Base-by-base conservation (phyloP, 2,329 filamentous ascomycete species). In the Fusarium armeniacum region DNA sequence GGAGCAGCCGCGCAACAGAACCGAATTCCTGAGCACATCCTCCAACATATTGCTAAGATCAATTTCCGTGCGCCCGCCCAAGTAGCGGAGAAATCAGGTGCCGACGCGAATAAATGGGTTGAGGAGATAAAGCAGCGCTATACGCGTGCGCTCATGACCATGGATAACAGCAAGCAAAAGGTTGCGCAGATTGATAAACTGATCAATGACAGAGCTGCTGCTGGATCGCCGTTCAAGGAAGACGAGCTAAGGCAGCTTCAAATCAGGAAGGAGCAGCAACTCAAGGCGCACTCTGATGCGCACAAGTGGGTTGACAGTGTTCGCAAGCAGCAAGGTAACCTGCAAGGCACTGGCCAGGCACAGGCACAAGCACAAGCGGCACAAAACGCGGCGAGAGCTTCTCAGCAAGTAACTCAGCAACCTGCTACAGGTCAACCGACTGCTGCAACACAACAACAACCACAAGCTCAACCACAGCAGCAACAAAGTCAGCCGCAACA, bases 81-180 rank as follows among this genome's bases (percentile, higher is more conserved):
- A n/a, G 55, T 86, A 0, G 73, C 77, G 0, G 81, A 83, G 18
- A 84, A 83, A 62, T 73, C 77, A 18, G 78, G 80, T 5, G 78
- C 80, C 0, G 81, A 84, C n/a, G 78, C 81, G 6, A 79, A 80
- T 3, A 85, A 85, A 65, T 87, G 84, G 84, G 73, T 83, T 3
- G 78, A 82, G 10, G 83, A 86, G 2, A 78, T 82, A 33, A 86
- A 83, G 70, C 76, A 80, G 0, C 81, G 80, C 56, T 87, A 88
- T 61, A 78, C 79, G 0, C 78, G 83, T 40, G 85, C 83, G 0
- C 74, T 89, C 8, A 77, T 83, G 67, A 80, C 81, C 3, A 87
- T 88, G 80, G 86, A 88, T 38, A 78, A 69, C 12, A 78, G 80
- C 5, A 81, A 83, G 13, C 73, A 67, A n/a, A 79, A 81, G 47